Base-by-base conservation (phyloP, 139 green algal genomes). In the Micractinium sp. region DNA sequence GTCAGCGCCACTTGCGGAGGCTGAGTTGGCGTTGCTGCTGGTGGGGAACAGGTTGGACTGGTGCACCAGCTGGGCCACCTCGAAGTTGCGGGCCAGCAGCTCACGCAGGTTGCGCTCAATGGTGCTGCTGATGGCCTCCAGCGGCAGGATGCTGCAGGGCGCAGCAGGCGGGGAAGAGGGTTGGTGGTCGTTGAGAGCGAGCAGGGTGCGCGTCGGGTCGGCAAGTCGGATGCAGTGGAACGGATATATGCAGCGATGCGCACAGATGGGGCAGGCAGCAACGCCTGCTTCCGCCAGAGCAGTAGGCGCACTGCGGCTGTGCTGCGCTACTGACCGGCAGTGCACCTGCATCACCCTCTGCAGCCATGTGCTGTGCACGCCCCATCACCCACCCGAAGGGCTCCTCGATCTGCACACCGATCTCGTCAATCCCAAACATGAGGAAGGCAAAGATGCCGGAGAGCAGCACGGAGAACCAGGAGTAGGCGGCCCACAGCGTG, bases 401-500 rank as follows among this genome's bases (percentile, higher is more conserved):
- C 78, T 93, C 90, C 85, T 90, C 86, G 22, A 90, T 90, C 77
- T 90, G 86, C 47, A 98, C 93, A 27, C 96, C 96, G 84, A 98
- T 97, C 85, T 97, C 95, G 76, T 98, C 96, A 74, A 98, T 98
- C 67, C 95, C 96, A 90, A 96, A 91, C 92, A 98, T 92, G 80
- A 98, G 90, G 86, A 96, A 95, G 39, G 93, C 86, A 53, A 97
- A 93, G 85, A 95, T 85, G 15, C 79, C 85, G 41, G 87, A 93
- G 19, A 94, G 87, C 18, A 93, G 91, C 31, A 97, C 74, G 14
- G 91, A 94, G 16, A 85, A 92, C 95, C 95, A 98, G 29, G 90
- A 89, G 47, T 90, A 93, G n/a, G 88, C 88, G 25, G 87, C n/a
- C 95, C 95, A 98, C 74, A 97, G 90, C 25, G 90, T 92, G 41